These are phyloP conservation scores for Platismatia glauca DNA, from an alignment of 495 filamentous ascomycete genomes.

Conservation along the genomic window DNA sequence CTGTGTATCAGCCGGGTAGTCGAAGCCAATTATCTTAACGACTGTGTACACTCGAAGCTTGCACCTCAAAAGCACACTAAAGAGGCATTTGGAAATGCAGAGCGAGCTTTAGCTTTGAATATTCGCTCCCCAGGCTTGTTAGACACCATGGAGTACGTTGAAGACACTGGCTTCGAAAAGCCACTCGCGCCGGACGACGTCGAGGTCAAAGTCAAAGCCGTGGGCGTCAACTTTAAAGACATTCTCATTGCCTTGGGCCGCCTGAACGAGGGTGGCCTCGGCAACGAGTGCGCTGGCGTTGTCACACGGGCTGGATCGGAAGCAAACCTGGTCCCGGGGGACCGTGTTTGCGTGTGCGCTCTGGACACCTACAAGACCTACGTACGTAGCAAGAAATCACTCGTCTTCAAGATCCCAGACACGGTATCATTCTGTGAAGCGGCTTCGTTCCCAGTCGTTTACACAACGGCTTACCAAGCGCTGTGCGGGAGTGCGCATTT, in stretches of 20 bases:
- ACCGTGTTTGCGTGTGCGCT: neutral
- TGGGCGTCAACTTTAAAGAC: neutral
- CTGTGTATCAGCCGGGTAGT: too few relatives aligned
- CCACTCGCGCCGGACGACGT: neutral
- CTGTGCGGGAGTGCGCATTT: neutral
- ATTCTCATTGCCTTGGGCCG: constrained; percentile 28
- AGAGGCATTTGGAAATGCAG: too few relatives aligned
- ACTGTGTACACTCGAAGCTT: too few relatives aligned
- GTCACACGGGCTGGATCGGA: constrained; percentile 39
- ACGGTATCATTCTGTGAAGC: constrained; percentile 24
- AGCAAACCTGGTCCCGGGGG: neutral
- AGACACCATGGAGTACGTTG: neutral
- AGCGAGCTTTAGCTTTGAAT: neutral
- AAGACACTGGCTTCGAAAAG: neutral
- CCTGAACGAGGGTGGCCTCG: constrained; percentile 30
- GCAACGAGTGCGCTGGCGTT: constrained; percentile 46
- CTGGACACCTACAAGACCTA: too few relatives aligned
- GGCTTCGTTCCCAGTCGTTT: constrained; percentile 26
- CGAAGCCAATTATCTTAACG: too few relatives aligned
- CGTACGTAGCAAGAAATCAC: too few relatives aligned
- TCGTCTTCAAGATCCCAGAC: constrained; percentile 23
- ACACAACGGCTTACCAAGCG: constrained; percentile 27
- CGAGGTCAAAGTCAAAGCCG: neutral
- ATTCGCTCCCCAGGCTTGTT: neutral
- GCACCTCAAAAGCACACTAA: too few relatives aligned